Percentiles rank a stretch among this genome's conserved stretches.
phyloP scores from a whole-genome alignment of 2,329 filamentous ascomycete genomes.

The Xylaria sp. region DNA sequence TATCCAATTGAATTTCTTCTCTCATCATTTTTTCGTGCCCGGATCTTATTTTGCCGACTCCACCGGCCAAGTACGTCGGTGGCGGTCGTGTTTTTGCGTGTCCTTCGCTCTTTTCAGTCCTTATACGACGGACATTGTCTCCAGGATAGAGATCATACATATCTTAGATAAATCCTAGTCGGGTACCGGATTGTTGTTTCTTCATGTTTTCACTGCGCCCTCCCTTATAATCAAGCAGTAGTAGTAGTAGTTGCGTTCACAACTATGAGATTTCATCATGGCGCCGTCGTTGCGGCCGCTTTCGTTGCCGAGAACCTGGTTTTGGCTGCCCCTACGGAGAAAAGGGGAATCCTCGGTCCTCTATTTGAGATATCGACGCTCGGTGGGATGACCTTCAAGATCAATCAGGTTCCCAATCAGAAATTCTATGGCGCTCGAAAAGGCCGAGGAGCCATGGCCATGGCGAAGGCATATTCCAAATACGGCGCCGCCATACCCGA shows the following conservation, averaged over 20 bases:
- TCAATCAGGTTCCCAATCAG: conserved; percentile 54
- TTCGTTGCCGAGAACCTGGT: conserved; percentile 45
- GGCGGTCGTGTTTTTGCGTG: conserved; percentile 3
- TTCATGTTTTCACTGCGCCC: conserved; percentile 4
- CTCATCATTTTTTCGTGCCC: conserved; percentile 30
- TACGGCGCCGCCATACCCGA: conserved; percentile 51
- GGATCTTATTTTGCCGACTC: conserved; percentile 19
- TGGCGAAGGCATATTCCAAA: conserved; percentile 54
- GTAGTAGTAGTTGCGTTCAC: neutral
- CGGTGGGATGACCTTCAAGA: conserved; percentile 54
- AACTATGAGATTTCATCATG: conserved; percentile 50
- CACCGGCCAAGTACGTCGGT: neutral
- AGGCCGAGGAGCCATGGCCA: conserved; percentile 52
- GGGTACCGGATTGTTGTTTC: conserved; percentile 10
- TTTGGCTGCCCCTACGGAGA: conserved; percentile 46
- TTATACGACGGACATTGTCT: conserved; percentile 9
- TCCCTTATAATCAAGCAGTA: neutral
- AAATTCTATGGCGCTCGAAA: conserved; percentile 46
- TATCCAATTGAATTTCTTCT: conserved; percentile 24
- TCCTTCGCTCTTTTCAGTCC: conserved; percentile 2
- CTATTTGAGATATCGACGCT: conserved; percentile 50
- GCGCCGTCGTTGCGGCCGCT: conserved; percentile 50
- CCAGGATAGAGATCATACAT: conserved; percentile 19
- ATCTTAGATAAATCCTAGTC: conserved; percentile 13
- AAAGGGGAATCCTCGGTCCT: conserved; percentile 41